Evolutionary conservation across 2,329 filamentous ascomycete species (phyloP).

Genomic region (Fusarium nanum): DNA sequence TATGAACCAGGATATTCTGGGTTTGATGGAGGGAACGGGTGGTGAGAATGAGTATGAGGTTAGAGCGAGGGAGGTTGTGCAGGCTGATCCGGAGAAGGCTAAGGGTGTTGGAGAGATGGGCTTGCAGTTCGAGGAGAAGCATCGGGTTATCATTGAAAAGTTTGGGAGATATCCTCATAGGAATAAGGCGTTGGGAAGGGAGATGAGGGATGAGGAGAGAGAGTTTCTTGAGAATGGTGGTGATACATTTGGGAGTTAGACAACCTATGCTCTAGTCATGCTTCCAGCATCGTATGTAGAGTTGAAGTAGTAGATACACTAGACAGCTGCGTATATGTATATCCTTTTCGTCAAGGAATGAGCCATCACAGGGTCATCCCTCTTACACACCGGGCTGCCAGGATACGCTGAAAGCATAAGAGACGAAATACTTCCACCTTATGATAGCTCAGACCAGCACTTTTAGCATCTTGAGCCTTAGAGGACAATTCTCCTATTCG

Average conservation of each 20-base stretch:
- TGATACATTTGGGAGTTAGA: constrained; percentile 51
- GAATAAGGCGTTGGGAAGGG: constrained; percentile 62
- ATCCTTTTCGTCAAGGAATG: too few species aligned
- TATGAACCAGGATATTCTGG: constrained; percentile 50
- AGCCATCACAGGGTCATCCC: too few species aligned
- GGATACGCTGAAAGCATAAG: too few species aligned
- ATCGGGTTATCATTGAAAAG: constrained; percentile 61
- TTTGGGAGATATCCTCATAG: constrained; percentile 72
- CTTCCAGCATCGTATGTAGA: not conserved
- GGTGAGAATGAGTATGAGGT: constrained; percentile 42
- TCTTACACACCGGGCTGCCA: too few species aligned
- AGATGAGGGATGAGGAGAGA: constrained; percentile 61
- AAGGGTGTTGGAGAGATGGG: constrained; percentile 39
- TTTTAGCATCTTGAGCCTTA: too few species aligned
- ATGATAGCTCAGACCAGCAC: too few species aligned
- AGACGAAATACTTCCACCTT: too few species aligned
- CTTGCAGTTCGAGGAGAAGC: constrained; percentile 56
- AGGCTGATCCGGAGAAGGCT: constrained; percentile 43
- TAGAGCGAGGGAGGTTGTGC: constrained; percentile 46
- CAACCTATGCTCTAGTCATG: too few species aligned
- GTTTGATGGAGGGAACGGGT: constrained; percentile 45
- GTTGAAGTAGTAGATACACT: too few species aligned
- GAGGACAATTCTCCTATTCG: too few species aligned
- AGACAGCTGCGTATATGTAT: too few species aligned
- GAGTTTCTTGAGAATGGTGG: constrained; percentile 61